These are phyloP conservation scores for Colletotrichum chlorophyti DNA, from an alignment of 2,329 filamentous ascomycete genomes.

Conservation along the genomic window DNA sequence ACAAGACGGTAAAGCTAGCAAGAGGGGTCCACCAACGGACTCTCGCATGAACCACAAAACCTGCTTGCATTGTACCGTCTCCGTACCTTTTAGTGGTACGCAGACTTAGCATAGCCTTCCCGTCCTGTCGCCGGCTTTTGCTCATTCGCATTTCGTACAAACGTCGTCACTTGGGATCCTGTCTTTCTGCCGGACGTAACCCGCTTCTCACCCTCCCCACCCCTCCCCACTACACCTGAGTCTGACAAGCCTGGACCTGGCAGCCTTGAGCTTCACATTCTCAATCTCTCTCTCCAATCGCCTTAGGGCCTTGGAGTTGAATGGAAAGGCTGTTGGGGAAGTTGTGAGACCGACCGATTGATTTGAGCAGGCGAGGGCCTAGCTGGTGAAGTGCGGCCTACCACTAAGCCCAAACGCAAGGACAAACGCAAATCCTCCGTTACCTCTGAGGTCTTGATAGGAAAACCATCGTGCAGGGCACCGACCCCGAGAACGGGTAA, in stretches of 20 bases:
- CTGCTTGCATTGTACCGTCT: conserved; percentile 31
- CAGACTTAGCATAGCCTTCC: conserved; percentile 22
- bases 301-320: too few species aligned
- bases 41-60: conserved; percentile 30
- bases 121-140: conserved; percentile 10
- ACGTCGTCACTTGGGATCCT: conserved; percentile 14
- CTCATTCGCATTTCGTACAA: conserved; percentile 27
- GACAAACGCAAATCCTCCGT: conserved; percentile 22
- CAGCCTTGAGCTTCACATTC: not conserved
- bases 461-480: conserved; percentile 17
- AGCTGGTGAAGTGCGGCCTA: conserved; percentile 11
- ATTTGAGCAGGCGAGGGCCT: too few species aligned
- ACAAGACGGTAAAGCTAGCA: not conserved
- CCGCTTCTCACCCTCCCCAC: not conserved
- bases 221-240: conserved; percentile 9
- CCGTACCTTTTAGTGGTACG: too few species aligned
- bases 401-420: conserved; percentile 20
- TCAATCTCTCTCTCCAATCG: not conserved
- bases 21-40: conserved; percentile 10
- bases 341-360: too few species aligned
- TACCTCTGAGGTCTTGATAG: too few species aligned
- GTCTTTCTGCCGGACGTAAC: conserved; percentile 23
- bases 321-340: conserved; percentile 8
- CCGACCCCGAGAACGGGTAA: conserved; percentile 16
- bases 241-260: conserved; percentile 23